phyloP scores from a whole-genome alignment of 805 yeast species.

The Yarrowia osloensis region DNA sequence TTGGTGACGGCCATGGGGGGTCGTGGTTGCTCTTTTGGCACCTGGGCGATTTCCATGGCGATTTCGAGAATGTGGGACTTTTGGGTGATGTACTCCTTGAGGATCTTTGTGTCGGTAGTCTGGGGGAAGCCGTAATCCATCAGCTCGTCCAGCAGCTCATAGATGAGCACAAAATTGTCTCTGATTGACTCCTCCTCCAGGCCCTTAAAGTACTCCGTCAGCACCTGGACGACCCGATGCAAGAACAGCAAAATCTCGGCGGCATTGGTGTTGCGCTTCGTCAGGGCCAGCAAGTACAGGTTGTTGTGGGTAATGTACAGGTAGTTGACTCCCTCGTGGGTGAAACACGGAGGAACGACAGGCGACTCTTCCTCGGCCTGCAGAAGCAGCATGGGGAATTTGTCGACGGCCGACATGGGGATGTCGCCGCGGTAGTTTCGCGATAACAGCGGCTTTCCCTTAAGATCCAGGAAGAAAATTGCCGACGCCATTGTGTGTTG shows the following conservation, averaged over 20 bases:
- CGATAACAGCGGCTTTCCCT: constrained; percentile 66
- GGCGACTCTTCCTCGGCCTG: constrained; percentile 46
- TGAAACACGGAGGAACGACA: constrained; percentile 50
- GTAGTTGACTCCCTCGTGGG: constrained; percentile 55
- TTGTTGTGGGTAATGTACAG: constrained; percentile 57
- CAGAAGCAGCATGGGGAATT: constrained; percentile 57
- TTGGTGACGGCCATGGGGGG: constrained; percentile 76
- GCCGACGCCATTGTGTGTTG: constrained; percentile 59
- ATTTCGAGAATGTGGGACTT: constrained; percentile 49
- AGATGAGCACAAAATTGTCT: constrained; percentile 73
- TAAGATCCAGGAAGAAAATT: constrained; percentile 65
- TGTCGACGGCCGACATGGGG: constrained; percentile 57
- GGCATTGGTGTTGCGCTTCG: constrained; percentile 48
- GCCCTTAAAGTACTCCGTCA: constrained; percentile 50
- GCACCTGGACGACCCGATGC: constrained; percentile 49
- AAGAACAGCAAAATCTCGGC: constrained; percentile 62
- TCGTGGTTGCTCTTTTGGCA: constrained; percentile 40
- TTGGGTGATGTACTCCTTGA: constrained; percentile 74
- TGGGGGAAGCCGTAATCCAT: constrained; percentile 89
- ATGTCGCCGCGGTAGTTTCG: constrained; percentile 74
- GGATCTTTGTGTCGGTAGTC: constrained; percentile 73
- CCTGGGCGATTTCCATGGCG: constrained; percentile 29
- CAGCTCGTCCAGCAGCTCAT: constrained; percentile 86
- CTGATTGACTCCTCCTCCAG: constrained; percentile 61
- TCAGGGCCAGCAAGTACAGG: constrained; percentile 43